Conservation (phyloP, 192 early-diverging fungal species). For the Allomyces javanicus region DNA sequence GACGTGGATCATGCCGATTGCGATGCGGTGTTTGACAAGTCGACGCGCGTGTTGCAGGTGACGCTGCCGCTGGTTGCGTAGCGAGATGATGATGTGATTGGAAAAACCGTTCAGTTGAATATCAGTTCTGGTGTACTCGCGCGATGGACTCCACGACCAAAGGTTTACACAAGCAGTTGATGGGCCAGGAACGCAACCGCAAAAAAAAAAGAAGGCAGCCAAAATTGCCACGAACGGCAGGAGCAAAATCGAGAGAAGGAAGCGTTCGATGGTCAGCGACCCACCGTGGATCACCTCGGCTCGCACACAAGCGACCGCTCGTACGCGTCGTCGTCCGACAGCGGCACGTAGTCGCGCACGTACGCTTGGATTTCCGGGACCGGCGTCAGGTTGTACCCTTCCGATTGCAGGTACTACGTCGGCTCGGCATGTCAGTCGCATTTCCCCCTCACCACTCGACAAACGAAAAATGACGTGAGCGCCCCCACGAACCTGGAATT, state of each 20-base stretch:
- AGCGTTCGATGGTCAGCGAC: no score
- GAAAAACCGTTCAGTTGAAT: no score
- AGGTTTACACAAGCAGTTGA: not conserved
- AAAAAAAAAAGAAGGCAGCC: no score
- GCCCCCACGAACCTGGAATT: no score
- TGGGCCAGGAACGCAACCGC: no score
- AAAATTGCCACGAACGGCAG: no score
- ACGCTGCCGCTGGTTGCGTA: not conserved
- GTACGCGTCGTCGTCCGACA: slow-evolving; percentile 31
- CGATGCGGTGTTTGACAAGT: not conserved
- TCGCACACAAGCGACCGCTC: slow-evolving; percentile 23
- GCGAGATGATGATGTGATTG: no score
- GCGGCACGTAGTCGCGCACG: slow-evolving; percentile 11
- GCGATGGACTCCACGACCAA: not conserved
- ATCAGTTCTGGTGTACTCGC: no score
- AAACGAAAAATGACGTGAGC: no score
- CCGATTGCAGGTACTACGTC: slow-evolving; percentile 2
- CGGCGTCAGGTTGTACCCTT: slow-evolving; percentile 18
- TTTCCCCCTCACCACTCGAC: no score
- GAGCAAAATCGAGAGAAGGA: no score
- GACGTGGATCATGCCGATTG: not conserved
- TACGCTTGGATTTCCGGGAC: slow-evolving; percentile 30
- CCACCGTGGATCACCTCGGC: slow-evolving; percentile 4
- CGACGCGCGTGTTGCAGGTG: not conserved
- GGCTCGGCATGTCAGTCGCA: not conserved